Base-by-base conservation (phyloP, 2,329 filamentous ascomycete genomes). In the Geosmithia morbida region DNA sequence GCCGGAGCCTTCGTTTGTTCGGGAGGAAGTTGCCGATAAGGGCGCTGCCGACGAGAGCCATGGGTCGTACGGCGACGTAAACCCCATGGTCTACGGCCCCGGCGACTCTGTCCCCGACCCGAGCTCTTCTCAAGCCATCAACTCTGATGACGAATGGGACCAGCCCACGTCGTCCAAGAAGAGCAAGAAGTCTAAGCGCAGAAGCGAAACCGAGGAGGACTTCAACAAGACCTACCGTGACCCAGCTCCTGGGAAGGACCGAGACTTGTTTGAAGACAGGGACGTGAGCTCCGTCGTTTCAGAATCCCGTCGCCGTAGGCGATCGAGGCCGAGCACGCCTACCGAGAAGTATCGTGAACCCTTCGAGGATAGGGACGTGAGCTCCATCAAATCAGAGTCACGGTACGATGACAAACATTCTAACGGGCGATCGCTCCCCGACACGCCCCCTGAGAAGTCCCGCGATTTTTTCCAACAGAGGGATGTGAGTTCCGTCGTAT, bases 251-350 rank as follows among this genome's bases (percentile, higher is more conserved):
- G 14, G 3, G 14, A 37, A 37, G 33, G 3, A 3, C 33, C 60
- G 58, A 3, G 64, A 66, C n/a, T 57, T 55, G 2, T 67, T 65
- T 48, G 63, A 69, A 22, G 67, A 72, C 48, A 65, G 65, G n/a
- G 70, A 73, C 41, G 64, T 69, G 18, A 66, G 63, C 51, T 76
- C 72, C 30, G 65, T 72, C 13, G 66, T 71, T 5, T 75, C 74
- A 6, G 70, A 69, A 45, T 61, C 65, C 39, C 61, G 61, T n/a
- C 54, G 55, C n/a, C 57, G 63, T 11, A 37, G 33, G 33, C 33
- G 33, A 13, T 37, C 33, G 33, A 5, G 13, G 11, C 33, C 10
- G 6, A 11, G 14, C 33, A 13, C 33, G 5, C 43, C 43, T 4
- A 22, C 18, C 14, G 41, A 43, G 18, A 20, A 22, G 20, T 16